Evolutionary conservation across 305 asterid genomes (phyloP).

Genomic region (Fraxinus sp.): DNA sequence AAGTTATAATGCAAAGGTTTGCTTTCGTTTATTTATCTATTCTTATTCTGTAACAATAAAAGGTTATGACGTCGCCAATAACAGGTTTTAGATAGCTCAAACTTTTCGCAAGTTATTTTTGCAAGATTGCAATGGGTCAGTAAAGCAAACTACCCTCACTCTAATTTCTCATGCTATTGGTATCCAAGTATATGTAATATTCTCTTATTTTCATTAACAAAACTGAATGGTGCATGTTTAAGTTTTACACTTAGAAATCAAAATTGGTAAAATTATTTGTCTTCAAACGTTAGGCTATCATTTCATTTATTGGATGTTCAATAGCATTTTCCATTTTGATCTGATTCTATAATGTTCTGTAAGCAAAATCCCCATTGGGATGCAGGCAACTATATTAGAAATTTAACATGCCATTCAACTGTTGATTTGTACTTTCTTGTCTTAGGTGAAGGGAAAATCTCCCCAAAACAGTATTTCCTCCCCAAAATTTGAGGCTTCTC

Average conservation of each 20-base stretch:
- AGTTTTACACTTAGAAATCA: not conserved
- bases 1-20: constrained; percentile 65
- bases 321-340: not conserved
- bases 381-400: not conserved
- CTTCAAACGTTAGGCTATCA: constrained; percentile 6
- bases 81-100: constrained; percentile 10
- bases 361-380: not conserved
- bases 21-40: constrained; percentile 28
- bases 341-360: not conserved
- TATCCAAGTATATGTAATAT: not conserved
- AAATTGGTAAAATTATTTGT: not conserved
- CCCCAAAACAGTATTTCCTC: constrained; percentile 45
- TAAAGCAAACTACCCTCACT: not conserved
- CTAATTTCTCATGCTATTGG: not conserved
- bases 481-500: constrained; percentile 49
- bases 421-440: constrained; percentile 28
- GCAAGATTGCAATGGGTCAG: not conserved
- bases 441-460: constrained; percentile 70
- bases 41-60: constrained; percentile 1
- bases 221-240: not conserved
- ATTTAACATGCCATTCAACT: not conserved
- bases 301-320: not conserved
- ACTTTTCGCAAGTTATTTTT: not conserved
- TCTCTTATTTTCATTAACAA: not conserved
- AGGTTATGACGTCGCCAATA: constrained; percentile 3